Conservation (phyloP, 2,329 filamentous ascomycete genomes). For the Chaetomium strumarium region DNA sequence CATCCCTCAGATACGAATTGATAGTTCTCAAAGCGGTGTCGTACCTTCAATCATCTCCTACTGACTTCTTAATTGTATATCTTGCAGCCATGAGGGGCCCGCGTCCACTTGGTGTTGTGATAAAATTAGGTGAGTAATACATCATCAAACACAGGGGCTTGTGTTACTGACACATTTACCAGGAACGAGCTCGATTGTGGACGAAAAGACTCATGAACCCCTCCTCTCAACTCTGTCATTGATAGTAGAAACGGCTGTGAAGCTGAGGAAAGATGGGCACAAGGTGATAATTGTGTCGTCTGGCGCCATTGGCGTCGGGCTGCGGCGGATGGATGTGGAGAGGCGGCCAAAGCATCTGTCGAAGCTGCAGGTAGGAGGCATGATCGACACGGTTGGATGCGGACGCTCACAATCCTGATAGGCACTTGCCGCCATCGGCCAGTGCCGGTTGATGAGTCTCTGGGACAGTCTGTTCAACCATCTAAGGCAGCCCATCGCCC, state of each 20-base stretch:
- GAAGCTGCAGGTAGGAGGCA: slow-evolving; percentile 62
- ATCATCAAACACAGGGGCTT: background rate
- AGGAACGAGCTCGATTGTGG: slow-evolving; percentile 99
- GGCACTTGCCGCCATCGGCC: slow-evolving; percentile 91
- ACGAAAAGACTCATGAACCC: slow-evolving; percentile 91
- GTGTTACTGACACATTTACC: slow-evolving; percentile 13
- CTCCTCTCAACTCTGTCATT: slow-evolving; percentile 83
- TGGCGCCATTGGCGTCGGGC: slow-evolving; percentile 88
- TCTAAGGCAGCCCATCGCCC: slow-evolving; percentile 82
- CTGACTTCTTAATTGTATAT: slow-evolving; percentile 4
- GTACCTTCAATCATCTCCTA: background rate
- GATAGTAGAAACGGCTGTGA: slow-evolving; percentile 90
- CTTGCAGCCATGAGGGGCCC: slow-evolving; percentile 55
- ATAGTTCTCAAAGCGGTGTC: background rate
- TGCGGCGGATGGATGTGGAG: slow-evolving; percentile 83
- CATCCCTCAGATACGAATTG: slow-evolving; percentile 8
- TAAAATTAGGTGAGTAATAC: slow-evolving; percentile 68
- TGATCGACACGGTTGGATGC: background rate
- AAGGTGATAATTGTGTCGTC: slow-evolving; percentile 95
- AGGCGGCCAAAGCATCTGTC: slow-evolving; percentile 86
- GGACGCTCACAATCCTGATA: slow-evolving; percentile 29
- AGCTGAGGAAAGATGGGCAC: slow-evolving; percentile 83
- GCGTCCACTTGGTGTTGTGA: slow-evolving; percentile 70
- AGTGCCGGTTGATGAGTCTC: slow-evolving; percentile 88
- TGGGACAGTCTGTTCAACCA: slow-evolving; percentile 93